These are phyloP conservation scores for Ophiocordyceps australis DNA, from an alignment of 2,329 filamentous ascomycete genomes.

Conservation along the genomic window DNA sequence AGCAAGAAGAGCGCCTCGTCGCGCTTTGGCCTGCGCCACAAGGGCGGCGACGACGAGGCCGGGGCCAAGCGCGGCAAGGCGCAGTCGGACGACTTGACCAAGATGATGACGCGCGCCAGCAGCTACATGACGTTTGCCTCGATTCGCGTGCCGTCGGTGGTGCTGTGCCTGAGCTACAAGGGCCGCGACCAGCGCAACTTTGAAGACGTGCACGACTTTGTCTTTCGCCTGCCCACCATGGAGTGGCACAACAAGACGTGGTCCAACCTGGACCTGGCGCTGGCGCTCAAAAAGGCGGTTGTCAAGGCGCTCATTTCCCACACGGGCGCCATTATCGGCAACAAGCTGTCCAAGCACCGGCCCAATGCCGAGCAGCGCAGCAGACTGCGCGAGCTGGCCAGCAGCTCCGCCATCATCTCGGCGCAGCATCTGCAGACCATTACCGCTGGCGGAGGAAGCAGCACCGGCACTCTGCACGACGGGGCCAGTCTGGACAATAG, in stretches of 20 bases:
- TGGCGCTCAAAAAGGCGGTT: conserved; percentile 86
- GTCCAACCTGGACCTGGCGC: conserved; percentile 88
- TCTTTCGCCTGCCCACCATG: conserved; percentile 84
- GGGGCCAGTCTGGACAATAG: conserved; percentile 28
- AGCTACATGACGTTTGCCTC: conserved; percentile 96
- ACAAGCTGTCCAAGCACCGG: conserved; percentile 84
- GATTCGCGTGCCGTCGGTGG: conserved; percentile 87
- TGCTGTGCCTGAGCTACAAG: conserved; percentile 91
- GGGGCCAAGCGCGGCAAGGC: conserved; percentile 24
- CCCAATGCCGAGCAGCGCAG: conserved; percentile 64
- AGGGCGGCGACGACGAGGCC: conserved; percentile 14
- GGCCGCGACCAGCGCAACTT: conserved; percentile 90
- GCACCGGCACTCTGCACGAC: conserved; percentile 11
- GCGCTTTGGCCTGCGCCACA: conserved; percentile 37
- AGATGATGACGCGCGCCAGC: conserved; percentile 90
- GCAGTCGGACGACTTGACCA: conserved; percentile 68
- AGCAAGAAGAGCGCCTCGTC: conserved; percentile 23
- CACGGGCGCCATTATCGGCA: conserved; percentile 88
- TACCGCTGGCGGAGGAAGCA: neutral
- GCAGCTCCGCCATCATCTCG: conserved; percentile 46
- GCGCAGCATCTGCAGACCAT: conserved; percentile 7
- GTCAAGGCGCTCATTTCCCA: conserved; percentile 89
- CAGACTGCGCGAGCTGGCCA: conserved; percentile 70
- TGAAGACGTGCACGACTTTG: conserved; percentile 92
- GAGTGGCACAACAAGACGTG: conserved; percentile 98